Evolutionary conservation across 768 basidiomycete species (phyloP), one percentile per base, ranked within the genome.

Genomic region (Cyclocybe cylindracea): DNA sequence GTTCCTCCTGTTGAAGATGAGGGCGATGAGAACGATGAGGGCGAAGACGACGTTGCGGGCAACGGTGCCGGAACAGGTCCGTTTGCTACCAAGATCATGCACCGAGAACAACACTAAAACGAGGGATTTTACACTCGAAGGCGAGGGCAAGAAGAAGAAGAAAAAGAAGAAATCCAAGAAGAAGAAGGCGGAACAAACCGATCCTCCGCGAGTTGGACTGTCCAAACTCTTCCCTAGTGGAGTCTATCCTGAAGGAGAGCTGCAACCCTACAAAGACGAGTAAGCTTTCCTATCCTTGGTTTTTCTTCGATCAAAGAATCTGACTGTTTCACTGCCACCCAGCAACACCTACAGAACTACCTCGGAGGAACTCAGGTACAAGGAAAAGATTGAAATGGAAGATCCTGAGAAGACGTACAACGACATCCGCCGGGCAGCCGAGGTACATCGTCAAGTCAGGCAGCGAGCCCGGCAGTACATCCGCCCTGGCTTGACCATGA

Each of bases 131-230:
- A 48, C 10, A 42, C 37, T n/a, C 18, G 8, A 50, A 76, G 84
- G 78, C 16, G 84, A 85, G 39, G 76, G 64, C 47, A 85, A 85
- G 69, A 89, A 85, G 67, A 94, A 93, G 71, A 96, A 96, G 77
- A 98, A 95, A 67, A 93, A 94, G 72, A 96, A 92, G 71, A 95
- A 93, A 68, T 73, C 89, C 52, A 94, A 94, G 73, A 86, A 88
- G 77, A 94, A 90, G 72, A 88, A 83, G 71, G 54, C 66, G 8
- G 81, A 83, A 61, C 95, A 98, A 73, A 83, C 82, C n/a, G 94
- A 96, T 34, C 97, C 97, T 14, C 97, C 97, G 32, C 82, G 91
- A 24, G 75, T 96, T 16, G 93, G 91, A 7, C 69, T 99, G 55
- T 88, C 89, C 59, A 94, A 92, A 68, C 79, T 98, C 49, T 98